Base-by-base conservation (phyloP, 441 rosid genomes). In the Biscutella laevigata region DNA sequence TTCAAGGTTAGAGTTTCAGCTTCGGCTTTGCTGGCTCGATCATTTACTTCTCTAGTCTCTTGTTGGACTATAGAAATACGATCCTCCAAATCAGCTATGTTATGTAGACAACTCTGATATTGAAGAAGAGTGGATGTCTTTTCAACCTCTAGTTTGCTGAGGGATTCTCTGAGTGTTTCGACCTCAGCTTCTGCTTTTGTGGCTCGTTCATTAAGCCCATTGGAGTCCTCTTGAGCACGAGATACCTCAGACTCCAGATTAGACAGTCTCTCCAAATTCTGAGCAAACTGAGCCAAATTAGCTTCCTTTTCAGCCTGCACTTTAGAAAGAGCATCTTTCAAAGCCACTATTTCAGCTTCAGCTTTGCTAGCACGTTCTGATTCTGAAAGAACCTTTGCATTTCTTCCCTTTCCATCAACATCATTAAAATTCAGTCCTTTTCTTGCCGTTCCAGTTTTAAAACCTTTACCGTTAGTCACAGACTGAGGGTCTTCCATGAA, bases 221-320 rank as follows among this genome's bases (percentile, higher is more conserved):
- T 59, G 20, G 85, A 85, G 53, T 82, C 83, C 40, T 80, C 82
- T 62, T 68, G 78, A 43, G 91, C 94, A 60, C 56, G 74, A 63
- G 84, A 76, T 45, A 86, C 71, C 75, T 84, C 88, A 46, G 62
- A 68, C 81, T 90, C 95, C 58, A 90, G 62, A 48, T 74, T 73
- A 41, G 86, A 61, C 48, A 87, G 61, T 66, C 82, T 75, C 45
- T 84, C 94, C 69, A 82, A 75, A 63, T 85, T 78, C 66, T 72
- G 78, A 41, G 71, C 87, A 75, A 79, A 88, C 75, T 83, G 80
- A 53, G 74, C 70, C 50, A 75, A 35, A 68, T 52, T 83, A 65
- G 86, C 89, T 68, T 88, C 89, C 72, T 85, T 91, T 69, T 91
- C 98, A 57, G 79, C 83, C 71, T 91, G 94, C 59, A 91, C 73